Evolutionary conservation across 139 green algal species (phyloP).

Genomic region (Dunaliella primolecta): DNA sequence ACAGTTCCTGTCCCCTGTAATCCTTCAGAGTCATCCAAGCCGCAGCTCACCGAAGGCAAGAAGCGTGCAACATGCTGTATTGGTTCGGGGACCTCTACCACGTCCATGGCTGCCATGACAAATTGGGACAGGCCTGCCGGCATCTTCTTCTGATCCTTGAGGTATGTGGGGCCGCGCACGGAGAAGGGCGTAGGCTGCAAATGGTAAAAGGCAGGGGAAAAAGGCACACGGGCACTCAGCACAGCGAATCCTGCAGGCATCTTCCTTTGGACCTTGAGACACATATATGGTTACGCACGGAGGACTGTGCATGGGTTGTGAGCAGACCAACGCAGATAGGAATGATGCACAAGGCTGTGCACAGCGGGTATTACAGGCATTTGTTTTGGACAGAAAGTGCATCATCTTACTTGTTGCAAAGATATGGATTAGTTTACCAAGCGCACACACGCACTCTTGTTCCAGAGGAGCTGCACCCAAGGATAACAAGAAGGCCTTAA

Average conservation of each 20-base stretch:
- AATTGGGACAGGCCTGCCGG: conserved; percentile 43
- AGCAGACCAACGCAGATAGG: no score
- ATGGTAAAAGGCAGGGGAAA: neutral
- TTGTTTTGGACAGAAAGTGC: no score
- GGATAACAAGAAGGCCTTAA: no score
- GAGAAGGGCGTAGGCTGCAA: conserved; percentile 18
- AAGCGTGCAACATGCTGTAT: conserved; percentile 52
- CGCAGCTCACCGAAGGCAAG: conserved; percentile 49
- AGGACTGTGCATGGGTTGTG: neutral
- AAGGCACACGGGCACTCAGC: neutral
- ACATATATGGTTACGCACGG: neutral
- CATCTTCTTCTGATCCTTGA: conserved; percentile 55
- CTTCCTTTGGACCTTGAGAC: neutral
- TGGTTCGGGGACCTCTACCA: conserved; percentile 28
- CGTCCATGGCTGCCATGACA: conserved; percentile 50
- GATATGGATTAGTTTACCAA: no score
- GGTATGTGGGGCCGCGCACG: conserved; percentile 50
- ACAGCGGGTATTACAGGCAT: no score
- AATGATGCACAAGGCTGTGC: no score
- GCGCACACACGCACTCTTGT: no score
- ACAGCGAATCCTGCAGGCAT: neutral
- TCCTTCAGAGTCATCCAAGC: no score
- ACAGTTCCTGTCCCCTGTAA: no score
- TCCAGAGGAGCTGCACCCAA: no score
- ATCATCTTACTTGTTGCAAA: no score